Evolutionary conservation across 2,329 filamentous ascomycete species (phyloP), one percentile per base, ranked within the genome.

Genomic region (Geosmithia putterillii): DNA sequence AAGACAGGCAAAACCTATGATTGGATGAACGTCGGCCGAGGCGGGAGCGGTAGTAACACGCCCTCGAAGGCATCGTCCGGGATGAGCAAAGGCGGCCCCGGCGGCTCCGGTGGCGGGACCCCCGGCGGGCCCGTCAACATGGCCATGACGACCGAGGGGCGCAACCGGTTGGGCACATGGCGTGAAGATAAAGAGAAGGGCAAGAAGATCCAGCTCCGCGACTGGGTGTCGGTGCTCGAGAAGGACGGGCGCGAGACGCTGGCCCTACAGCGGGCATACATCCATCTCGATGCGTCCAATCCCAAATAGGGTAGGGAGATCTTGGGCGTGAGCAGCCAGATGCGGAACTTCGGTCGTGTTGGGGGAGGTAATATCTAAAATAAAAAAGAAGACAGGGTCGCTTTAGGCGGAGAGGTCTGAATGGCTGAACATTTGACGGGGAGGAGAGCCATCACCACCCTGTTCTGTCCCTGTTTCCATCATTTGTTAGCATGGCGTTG

Each of bases 171-270:
- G 34, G 86, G 86, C n/a, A 71, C 74, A 15, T 86, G 81, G 74
- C 75, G 86, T 46, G 88, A 95, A 60, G 82, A 87, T 53, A 79
- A 77, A 43, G 78, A 82, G 19, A 83, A 82, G 56, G 87, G 86
- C 25, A 75, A 73, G 51, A 81, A 81, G 21, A 86, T 95, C 40
- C 88, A 95, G 64, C 67, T 94, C 42, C 75, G 90, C 44, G 90
- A 95, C 60, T 80, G 88, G 67, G 69, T 94, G 15, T 70, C 77
- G 18, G 84, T 85, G 46, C 70, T 95, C 40, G 89, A 95, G 59
- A 70, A 79, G 42, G 86, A 94, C 57, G 83, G 85, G 1, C 73
- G 70, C 50, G 82, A 87, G 57, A 66, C 65, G 50, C 74, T 68
- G 55, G 74, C 79, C 20, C 58, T 86, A 40, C 78, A 83, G 55